Percentiles rank a stretch among this genome's conserved stretches.
Evolutionary conservation across 768 basidiomycete species (phyloP).

Genomic region (Candolleomyces aberdarensis): DNA sequence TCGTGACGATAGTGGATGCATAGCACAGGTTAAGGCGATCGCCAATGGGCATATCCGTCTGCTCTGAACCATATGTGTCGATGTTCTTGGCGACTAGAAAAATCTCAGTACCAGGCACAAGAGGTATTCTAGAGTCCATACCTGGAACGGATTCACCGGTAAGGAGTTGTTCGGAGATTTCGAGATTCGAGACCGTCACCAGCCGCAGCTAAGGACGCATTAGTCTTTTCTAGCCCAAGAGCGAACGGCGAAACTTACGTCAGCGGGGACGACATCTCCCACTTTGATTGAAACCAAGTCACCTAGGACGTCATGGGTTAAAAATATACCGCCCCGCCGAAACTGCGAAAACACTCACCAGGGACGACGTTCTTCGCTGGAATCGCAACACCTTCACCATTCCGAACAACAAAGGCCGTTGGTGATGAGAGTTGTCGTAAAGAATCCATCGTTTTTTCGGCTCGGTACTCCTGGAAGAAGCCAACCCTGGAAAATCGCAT

Average conservation of each 20-base stretch:
- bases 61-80: constrained; percentile 24
- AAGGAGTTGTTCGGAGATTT: constrained; percentile 48
- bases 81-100: constrained; percentile 36
- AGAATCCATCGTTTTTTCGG: constrained; percentile 51
- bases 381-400: constrained; percentile 36
- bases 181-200: constrained; percentile 42
- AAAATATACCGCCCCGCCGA: neutral
- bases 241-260: constrained; percentile 24
- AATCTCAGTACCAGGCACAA: neutral
- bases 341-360: constrained; percentile 16
- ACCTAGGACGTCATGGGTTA: constrained; percentile 19
- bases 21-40: constrained; percentile 43
- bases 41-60: constrained; percentile 36
- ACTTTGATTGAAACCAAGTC: constrained; percentile 37
- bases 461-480: constrained; percentile 45
- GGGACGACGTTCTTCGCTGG: constrained; percentile 42
- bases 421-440: constrained; percentile 46
- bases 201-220: constrained; percentile 32
- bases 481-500: constrained; percentile 27
- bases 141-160: constrained; percentile 53
- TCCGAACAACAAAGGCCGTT: constrained; percentile 41
- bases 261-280: constrained; percentile 44
- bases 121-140: constrained; percentile 7
- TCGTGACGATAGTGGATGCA: constrained; percentile 41
- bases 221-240: neutral